Evolutionary conservation across 1,139 yeast genomes (phyloP).

Genomic region (Nakaseomyces bracarensis): DNA sequence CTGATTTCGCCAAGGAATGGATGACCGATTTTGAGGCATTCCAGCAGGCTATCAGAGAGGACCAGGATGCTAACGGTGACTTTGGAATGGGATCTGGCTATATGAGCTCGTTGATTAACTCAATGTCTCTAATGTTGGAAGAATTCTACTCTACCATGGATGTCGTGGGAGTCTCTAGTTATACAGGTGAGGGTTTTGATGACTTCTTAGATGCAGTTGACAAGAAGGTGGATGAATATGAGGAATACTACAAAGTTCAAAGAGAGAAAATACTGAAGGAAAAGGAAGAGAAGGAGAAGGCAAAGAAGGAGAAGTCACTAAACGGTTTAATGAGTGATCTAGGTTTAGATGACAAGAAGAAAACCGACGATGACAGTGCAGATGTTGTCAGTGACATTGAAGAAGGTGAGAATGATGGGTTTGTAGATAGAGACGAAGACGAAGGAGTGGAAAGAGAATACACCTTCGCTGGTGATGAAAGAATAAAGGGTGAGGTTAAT

Average conservation of each 20-base stretch:
- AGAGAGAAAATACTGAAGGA: slow-evolving; percentile 72
- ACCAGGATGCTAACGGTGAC: slow-evolving; percentile 54
- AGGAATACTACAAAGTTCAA: slow-evolving; percentile 74
- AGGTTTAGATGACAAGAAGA: slow-evolving; percentile 45
- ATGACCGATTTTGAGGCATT: slow-evolving; percentile 93
- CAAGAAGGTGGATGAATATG: slow-evolving; percentile 79
- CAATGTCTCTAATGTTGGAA: slow-evolving; percentile 92
- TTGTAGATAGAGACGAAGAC: slow-evolving; percentile 57
- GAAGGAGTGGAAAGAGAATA: slow-evolving; percentile 53
- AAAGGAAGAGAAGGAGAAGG: slow-evolving; percentile 67
- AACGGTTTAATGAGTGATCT: slow-evolving; percentile 73
- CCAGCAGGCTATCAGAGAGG: slow-evolving; percentile 64
- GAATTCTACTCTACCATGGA: slow-evolving; percentile 92
- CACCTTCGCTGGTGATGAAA: slow-evolving; percentile 63
- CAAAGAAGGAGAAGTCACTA: slow-evolving; percentile 63
- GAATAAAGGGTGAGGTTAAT: slow-evolving; percentile 49
- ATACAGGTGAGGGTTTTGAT: slow-evolving; percentile 90
- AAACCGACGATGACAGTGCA: slow-evolving; percentile 35
- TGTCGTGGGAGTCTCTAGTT: slow-evolving; percentile 83
- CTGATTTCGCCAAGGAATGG: slow-evolving; percentile 91
- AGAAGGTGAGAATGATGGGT: slow-evolving; percentile 53
- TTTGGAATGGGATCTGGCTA: slow-evolving; percentile 75
- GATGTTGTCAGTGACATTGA: slow-evolving; percentile 67
- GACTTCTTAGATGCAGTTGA: slow-evolving; percentile 80
- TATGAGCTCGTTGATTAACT: slow-evolving; percentile 87